Base-by-base conservation (phyloP, 257 asterid species). In the Capsicum baccatum region DNA sequence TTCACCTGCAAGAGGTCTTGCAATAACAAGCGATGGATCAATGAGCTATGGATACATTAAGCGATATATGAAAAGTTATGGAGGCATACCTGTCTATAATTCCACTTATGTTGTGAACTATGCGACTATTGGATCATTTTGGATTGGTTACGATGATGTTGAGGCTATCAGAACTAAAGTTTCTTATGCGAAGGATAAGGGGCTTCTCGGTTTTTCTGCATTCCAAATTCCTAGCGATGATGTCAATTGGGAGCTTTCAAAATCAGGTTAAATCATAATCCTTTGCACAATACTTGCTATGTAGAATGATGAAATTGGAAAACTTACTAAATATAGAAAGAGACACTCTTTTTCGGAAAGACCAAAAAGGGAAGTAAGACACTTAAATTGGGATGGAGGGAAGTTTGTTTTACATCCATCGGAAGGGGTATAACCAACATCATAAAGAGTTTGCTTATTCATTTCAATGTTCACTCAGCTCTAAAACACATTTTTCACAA, bases 81-180 rank as follows among this genome's bases (percentile, higher is more conserved):
- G 81, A 15, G 88, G 42, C 10, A 44, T 5, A 55, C 84, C 83
- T 35, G 39, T 78, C 26, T 89, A 80, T 82, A 89, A 89, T 71
- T 84, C 91, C 35, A 89, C 90, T 44, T 89, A 67, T 48, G 87
- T 87, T 73, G 83, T 63, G 79, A 89, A 87, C 84, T 87, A 84
- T 64, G 48, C 85, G 15, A 79, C 71, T 4, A 39, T 59, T 64
- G 88, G 83, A 26, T 64, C 85, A 26, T 17, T 54, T 17, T 89
- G 92, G 92, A 87, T 86, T 35, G 81, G 84, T 66, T 89, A 50
- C 19, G 92, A 89, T 64, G 92, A 83, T 44, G 90, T 83, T 0
- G 92, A 89, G 67, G 89, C 86, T 17, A 37, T 89, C 37, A 84
- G 73, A 71, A 59, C 85, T 33, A 89, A 89, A 48, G 89, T 89